Conservation (phyloP, 768 basidiomycete genomes). For the Amanita polypyramis region DNA sequence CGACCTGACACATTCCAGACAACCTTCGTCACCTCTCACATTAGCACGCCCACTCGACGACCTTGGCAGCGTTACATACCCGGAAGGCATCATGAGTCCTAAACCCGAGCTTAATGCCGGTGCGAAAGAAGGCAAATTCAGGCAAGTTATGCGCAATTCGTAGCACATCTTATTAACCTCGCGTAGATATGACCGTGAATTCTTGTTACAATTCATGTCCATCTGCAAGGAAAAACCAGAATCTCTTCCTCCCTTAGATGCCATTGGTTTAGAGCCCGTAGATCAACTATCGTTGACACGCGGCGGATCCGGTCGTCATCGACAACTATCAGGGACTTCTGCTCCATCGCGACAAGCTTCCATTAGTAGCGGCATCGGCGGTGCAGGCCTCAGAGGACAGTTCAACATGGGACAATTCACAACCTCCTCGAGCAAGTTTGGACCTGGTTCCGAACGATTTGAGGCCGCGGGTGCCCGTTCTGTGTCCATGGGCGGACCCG, state of each 20-base stretch:
- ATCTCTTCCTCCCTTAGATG: constrained; percentile 77
- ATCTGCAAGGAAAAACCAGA: constrained; percentile 95
- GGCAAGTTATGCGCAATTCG: constrained; percentile 30
- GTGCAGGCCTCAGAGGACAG: constrained; percentile 23
- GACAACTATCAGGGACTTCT: constrained; percentile 33
- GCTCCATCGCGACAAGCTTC: constrained; percentile 37
- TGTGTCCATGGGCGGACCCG: constrained; percentile 44
- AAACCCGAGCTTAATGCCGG: constrained; percentile 75
- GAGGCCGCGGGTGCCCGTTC: constrained; percentile 33
- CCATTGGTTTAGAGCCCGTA: constrained; percentile 80
- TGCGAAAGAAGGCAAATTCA: constrained; percentile 82
- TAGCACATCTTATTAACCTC: background rate
- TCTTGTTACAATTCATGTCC: constrained; percentile 93
- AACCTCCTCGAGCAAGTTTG: constrained; percentile 43
- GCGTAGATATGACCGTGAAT: constrained; percentile 87
- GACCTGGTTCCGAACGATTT: constrained; percentile 59
- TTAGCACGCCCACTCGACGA: constrained; percentile 84
- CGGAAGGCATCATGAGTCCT: constrained; percentile 75
- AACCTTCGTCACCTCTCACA: constrained; percentile 56
- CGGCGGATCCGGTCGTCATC: constrained; percentile 55
- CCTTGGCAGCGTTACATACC: constrained; percentile 68
- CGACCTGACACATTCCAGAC: constrained; percentile 50
- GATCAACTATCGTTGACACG: constrained; percentile 50
- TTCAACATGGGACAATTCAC: constrained; percentile 64
- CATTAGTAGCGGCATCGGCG: constrained; percentile 29